Percentiles rank a stretch among this genome's conserved stretches.
These are phyloP conservation scores for Alternaria hordeiaustralica DNA, from an alignment of 2,329 filamentous ascomycete species.

Conservation along the genomic window DNA sequence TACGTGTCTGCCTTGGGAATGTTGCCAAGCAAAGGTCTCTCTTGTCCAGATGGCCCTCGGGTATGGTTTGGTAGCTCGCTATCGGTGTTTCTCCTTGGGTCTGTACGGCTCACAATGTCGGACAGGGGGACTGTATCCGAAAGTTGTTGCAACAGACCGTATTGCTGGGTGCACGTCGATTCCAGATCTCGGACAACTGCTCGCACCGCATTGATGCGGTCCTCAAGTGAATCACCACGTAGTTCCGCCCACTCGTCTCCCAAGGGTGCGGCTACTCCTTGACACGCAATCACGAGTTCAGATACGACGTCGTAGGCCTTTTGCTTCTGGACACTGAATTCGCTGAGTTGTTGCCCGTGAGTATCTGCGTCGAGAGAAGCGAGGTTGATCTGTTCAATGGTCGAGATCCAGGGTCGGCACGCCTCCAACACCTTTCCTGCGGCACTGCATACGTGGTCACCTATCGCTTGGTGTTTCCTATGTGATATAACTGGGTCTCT, in stretches of 20 bases:
- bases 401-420: slow-evolving; percentile 87
- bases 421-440: slow-evolving; percentile 83
- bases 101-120: slow-evolving; percentile 36
- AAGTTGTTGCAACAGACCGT: slow-evolving; percentile 84
- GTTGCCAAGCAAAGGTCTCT: slow-evolving; percentile 60
- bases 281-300: slow-evolving; percentile 85
- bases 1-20: slow-evolving; percentile 69
- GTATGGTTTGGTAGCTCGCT: slow-evolving; percentile 44
- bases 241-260: slow-evolving; percentile 95
- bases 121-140: slow-evolving; percentile 74
- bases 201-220: slow-evolving; percentile 80
- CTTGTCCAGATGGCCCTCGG: slow-evolving; percentile 38
- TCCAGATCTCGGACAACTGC: slow-evolving; percentile 81
- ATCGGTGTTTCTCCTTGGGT: slow-evolving; percentile 52
- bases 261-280: slow-evolving; percentile 87
- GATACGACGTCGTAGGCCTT: slow-evolving; percentile 91
- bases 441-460: slow-evolving; percentile 80
- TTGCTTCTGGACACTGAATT: slow-evolving; percentile 91
- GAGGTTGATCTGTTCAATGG: slow-evolving; percentile 91
- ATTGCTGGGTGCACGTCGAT: slow-evolving; percentile 83
- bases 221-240: slow-evolving; percentile 88
- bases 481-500: slow-evolving; percentile 83
- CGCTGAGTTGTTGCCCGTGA: slow-evolving; percentile 82
- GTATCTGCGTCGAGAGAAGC: slow-evolving; percentile 77
- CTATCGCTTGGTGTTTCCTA: slow-evolving; percentile 77